Evolutionary conservation across 495 filamentous ascomycete species (phyloP).

Genomic region (Pyrenula massariospora): DNA sequence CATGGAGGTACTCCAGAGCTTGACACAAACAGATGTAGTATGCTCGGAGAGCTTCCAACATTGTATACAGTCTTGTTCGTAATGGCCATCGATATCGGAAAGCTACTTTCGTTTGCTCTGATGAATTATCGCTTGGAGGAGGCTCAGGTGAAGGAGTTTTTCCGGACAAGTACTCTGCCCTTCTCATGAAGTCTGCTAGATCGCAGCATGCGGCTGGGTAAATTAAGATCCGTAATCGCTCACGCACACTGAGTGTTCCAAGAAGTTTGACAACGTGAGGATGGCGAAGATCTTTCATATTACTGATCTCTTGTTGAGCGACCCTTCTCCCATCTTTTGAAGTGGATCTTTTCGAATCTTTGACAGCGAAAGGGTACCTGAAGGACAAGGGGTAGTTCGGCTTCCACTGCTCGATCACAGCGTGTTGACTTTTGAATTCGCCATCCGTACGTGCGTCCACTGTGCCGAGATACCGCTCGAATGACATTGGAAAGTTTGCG

Average conservation of each 20-base stretch:
- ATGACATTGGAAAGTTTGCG: background rate
- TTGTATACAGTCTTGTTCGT: background rate
- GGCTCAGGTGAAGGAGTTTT: background rate
- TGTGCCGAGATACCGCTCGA: background rate
- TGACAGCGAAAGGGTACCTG: background rate
- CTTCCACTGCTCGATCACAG: background rate
- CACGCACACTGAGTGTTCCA: background rate
- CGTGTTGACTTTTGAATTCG: background rate
- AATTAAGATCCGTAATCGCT: background rate
- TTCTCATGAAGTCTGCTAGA: background rate
- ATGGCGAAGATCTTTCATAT: background rate
- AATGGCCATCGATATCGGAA: background rate
- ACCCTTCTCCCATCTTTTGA: background rate
- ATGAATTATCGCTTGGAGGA: background rate
- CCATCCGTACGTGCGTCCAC: background rate
- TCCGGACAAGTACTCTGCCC: background rate
- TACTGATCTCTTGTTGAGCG: background rate
- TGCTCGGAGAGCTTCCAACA: background rate
- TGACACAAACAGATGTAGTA: constrained; percentile 93
- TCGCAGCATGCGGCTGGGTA: background rate
- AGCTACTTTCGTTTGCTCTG: background rate
- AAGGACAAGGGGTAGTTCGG: background rate
- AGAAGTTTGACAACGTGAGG: background rate
- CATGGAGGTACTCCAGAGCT: constrained; percentile 88
- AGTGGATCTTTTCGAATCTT: background rate